Percentiles rank a stretch among this genome's conserved stretches.
Conservation (phyloP, 2,329 filamentous ascomycete species). For the Xylariaceae sp. region DNA sequence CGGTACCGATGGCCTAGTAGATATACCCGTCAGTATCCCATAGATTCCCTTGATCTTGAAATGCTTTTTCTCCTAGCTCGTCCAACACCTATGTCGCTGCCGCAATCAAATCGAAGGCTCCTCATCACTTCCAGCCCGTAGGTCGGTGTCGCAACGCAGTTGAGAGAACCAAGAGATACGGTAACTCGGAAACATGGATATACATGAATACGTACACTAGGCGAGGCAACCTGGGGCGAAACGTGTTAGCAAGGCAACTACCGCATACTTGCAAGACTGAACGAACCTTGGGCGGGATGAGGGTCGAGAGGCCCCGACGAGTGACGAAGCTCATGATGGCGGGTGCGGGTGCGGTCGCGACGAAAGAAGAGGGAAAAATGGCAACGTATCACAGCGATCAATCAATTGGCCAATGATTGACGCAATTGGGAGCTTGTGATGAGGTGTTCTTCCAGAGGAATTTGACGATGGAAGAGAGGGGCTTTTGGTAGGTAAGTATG, state of each 20-base stretch:
- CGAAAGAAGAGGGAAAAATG: conserved; percentile 28
- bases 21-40: conserved; percentile 41
- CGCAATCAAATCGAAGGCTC: neutral
- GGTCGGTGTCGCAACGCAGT: conserved; percentile 2
- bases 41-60: conserved; percentile 9
- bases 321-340: conserved; percentile 89
- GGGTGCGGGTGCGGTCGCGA: conserved; percentile 30
- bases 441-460: conserved; percentile 18
- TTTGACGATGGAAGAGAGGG: conserved; percentile 23
- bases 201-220: conserved; percentile 70
- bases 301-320: conserved; percentile 91
- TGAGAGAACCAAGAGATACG: conserved; percentile 3
- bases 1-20: conserved; percentile 84
- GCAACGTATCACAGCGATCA: conserved; percentile 38
- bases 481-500: conserved; percentile 23
- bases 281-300: conserved; percentile 95
- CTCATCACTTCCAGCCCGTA: neutral
- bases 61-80: neutral
- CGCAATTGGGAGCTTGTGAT: conserved; percentile 34
- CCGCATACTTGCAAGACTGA: neutral
- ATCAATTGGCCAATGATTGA: conserved; percentile 39
- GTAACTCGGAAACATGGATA: conserved; percentile 30
- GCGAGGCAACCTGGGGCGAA: conserved; percentile 73
- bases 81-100: neutral
- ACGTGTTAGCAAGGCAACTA: conserved; percentile 33